Percentiles rank a stretch among this genome's conserved stretches.
Conservation (phyloP, 169 alveolate species). For the Cryptosporidium xiaoi region DNA sequence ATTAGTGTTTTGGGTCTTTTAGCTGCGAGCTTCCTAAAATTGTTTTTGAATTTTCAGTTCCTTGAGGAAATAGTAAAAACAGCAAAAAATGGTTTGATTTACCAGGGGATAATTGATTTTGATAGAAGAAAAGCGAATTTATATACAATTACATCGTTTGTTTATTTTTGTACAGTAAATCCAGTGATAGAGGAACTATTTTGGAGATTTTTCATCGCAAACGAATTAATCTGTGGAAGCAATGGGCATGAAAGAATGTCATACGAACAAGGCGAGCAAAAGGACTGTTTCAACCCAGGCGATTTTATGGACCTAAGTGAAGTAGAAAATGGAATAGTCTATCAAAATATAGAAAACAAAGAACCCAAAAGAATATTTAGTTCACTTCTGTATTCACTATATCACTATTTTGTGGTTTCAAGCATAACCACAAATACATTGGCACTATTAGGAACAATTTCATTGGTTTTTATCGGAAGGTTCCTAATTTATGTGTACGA, state of each 20-base stretch:
- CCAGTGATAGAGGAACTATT: conserved; percentile 61
- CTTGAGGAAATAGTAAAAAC: not conserved
- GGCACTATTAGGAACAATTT: conserved; percentile 9
- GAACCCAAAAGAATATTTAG: not conserved
- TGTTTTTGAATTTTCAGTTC: not conserved
- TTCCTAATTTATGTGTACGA: not conserved
- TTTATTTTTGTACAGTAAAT: conserved; percentile 33
- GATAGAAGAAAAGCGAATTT: not conserved
- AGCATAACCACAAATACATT: not conserved
- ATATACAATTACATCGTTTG: conserved; percentile 7
- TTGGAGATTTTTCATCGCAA: conserved; percentile 52
- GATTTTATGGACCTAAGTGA: not conserved
- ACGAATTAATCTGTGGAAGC: not conserved
- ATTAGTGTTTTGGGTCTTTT: not conserved
- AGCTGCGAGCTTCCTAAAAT: not conserved
- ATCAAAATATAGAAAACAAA: conserved; percentile 1
- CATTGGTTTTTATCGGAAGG: conserved; percentile 26
- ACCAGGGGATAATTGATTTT: conserved; percentile 1
- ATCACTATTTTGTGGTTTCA: conserved; percentile 52
- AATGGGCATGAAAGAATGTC: not conserved
- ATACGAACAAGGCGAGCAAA: not conserved
- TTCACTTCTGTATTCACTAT: conserved; percentile 37
- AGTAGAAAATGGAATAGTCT: not conserved
- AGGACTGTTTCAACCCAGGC: not conserved
- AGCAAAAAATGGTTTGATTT: conserved; percentile 1